A percentile compares a stretch with the other conserved stretches of the same genome.
Evolutionary conservation across 1,284 basidiomycete species (phyloP).

Genomic region (Salmacisia buchloeana): DNA sequence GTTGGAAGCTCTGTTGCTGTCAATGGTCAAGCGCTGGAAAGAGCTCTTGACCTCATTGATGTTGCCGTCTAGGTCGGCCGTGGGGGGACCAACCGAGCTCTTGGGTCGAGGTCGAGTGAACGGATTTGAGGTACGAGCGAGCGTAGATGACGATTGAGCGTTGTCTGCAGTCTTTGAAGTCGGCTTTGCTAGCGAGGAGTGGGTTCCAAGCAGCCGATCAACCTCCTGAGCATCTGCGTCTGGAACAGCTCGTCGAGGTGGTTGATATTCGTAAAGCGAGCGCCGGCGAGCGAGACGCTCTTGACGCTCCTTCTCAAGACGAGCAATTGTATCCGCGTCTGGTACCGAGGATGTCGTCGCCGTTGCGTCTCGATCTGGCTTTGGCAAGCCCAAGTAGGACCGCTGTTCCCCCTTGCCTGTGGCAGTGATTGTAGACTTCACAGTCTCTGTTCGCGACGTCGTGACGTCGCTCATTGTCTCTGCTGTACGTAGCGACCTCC

Average conservation of each 20-base stretch:
- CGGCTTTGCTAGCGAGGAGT: neutral
- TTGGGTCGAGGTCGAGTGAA: neutral
- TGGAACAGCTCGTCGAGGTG: slow-evolving; percentile 21
- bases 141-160: neutral
- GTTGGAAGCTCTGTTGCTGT: neutral
- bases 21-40: slow-evolving; percentile 1
- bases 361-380: neutral
- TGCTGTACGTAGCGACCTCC: neutral
- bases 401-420: too few relatives aligned
- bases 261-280: slow-evolving; percentile 27
- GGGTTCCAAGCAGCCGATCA: neutral
- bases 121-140: neutral
- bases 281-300: slow-evolving; percentile 20
- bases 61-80: neutral
- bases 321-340: neutral
- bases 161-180: neutral
- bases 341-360: neutral
- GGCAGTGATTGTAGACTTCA: neutral
- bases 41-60: neutral
- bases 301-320: neutral
- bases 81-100: neutral
- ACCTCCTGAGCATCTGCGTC: slow-evolving; percentile 10
- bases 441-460: neutral
- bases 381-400: neutral
- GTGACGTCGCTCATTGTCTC: neutral